Percentiles rank a stretch among this genome's conserved stretches.
Evolutionary conservation across 106 monocot genomes (phyloP).

Genomic region (Acanthochlamys bracteata): DNA sequence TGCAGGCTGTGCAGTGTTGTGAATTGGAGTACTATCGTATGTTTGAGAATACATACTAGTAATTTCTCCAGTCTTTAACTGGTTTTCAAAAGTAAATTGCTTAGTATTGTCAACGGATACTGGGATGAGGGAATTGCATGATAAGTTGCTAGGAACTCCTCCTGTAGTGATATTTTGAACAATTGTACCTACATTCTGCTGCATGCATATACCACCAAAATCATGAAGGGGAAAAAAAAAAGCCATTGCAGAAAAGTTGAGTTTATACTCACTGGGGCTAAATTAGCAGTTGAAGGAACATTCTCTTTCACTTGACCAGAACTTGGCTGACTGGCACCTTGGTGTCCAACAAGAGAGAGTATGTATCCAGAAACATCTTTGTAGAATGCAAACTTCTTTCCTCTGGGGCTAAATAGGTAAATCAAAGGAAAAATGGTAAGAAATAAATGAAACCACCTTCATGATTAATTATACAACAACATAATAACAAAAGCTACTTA

Average conservation of each 20-base stretch:
- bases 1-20: slow-evolving; percentile 20
- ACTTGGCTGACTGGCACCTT: slow-evolving; percentile 10
- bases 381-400: slow-evolving; percentile 53
- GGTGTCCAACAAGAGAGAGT: slow-evolving; percentile 43
- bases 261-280: slow-evolving; percentile 27
- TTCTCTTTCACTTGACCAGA: slow-evolving; percentile 6
- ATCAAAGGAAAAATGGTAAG: not conserved
- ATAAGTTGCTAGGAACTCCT: slow-evolving; percentile 13
- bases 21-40: slow-evolving; percentile 23
- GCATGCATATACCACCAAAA: slow-evolving; percentile 14
- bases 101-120: slow-evolving; percentile 12
- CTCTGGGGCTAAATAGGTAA: slow-evolving; percentile 39
- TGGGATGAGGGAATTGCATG: slow-evolving; percentile 9
- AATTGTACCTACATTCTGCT: slow-evolving; percentile 23
- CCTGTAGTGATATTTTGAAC: slow-evolving; percentile 11
- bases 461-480: too few species aligned
- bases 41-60: slow-evolving; percentile 18
- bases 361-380: slow-evolving; percentile 68
- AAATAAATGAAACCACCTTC: not conserved
- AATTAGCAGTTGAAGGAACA: slow-evolving; percentile 3
- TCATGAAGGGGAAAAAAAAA: not conserved
- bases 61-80: slow-evolving; percentile 6
- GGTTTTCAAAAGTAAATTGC: slow-evolving; percentile 9
- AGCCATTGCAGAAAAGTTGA: slow-evolving; percentile 8
- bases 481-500: too few species aligned